Percentiles rank a stretch among this genome's conserved stretches.
Conservation (phyloP, 208 protist genomes). For the Acanthamoeba culbertsoni region DNA sequence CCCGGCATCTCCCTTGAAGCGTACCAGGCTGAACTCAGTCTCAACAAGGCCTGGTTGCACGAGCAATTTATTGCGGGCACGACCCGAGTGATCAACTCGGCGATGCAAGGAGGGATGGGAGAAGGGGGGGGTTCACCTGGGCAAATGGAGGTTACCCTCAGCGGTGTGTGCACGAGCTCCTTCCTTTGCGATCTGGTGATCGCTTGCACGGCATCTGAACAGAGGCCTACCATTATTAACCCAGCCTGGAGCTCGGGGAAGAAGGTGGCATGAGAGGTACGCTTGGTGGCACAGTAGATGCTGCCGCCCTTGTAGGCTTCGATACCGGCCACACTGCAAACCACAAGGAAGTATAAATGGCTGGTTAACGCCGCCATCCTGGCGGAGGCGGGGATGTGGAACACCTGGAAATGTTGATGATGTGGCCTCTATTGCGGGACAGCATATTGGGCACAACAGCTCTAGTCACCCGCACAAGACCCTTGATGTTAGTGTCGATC, state of each 20-base stretch:
- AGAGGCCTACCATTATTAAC: background rate
- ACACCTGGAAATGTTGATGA: conserved; percentile 57
- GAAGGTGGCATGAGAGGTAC: too few relatives aligned
- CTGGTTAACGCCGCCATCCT: background rate
- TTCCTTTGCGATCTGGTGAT: background rate
- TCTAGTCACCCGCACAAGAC: background rate
- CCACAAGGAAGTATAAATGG: background rate
- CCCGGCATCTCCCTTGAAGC: background rate
- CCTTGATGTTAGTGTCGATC: conserved; percentile 51
- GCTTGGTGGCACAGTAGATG: conserved; percentile 50
- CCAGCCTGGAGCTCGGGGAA: background rate
- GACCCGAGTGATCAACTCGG: background rate
- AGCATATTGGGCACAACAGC: conserved; percentile 30
- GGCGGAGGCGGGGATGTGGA: background rate
- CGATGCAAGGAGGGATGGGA: background rate
- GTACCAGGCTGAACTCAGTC: conserved; percentile 55
- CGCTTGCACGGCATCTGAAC: conserved; percentile 33
- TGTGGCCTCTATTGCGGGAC: background rate
- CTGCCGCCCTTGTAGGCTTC: conserved; percentile 17
- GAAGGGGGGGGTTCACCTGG: background rate
- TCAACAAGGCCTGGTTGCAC: conserved; percentile 19
- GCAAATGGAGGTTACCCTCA: conserved; percentile 43
- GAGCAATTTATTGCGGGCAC: background rate
- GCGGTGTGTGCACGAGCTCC: conserved; percentile 1
- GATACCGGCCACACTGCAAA: background rate